phyloP scores from a whole-genome alignment of 176 grass and related monocot genomes.

The sorghum (Sorghum bicolor) region Sorghum_bicolor_NCBIv3 NC_012870.2:9727501-9728000 shows the following conservation, averaged over 20 bases:
- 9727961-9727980: conserved; percentile 38
- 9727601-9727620: conserved; percentile 18
- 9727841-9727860: conserved; percentile 86
- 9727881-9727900: conserved; percentile 67
- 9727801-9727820: conserved; percentile 86
- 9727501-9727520: background rate
- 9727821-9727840: conserved; percentile 72
- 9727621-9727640: background rate
- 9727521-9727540: background rate
- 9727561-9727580: background rate
- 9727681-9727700: conserved; percentile 62
- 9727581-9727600: background rate
- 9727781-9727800: conserved; percentile 77
- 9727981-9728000: conserved; percentile 70
- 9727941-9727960: conserved; percentile 73
- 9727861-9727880: conserved; percentile 65
- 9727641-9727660: background rate
- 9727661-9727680: conserved; percentile 33
- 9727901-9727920: conserved; percentile 52
- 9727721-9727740: conserved; percentile 67
- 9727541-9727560: background rate
- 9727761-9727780: conserved; percentile 73
- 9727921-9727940: conserved; percentile 63
- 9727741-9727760: conserved; percentile 66
- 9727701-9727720: conserved; percentile 73